Conservation (phyloP, 2,329 filamentous ascomycete genomes). For the Exutisphaerella laricina region DNA sequence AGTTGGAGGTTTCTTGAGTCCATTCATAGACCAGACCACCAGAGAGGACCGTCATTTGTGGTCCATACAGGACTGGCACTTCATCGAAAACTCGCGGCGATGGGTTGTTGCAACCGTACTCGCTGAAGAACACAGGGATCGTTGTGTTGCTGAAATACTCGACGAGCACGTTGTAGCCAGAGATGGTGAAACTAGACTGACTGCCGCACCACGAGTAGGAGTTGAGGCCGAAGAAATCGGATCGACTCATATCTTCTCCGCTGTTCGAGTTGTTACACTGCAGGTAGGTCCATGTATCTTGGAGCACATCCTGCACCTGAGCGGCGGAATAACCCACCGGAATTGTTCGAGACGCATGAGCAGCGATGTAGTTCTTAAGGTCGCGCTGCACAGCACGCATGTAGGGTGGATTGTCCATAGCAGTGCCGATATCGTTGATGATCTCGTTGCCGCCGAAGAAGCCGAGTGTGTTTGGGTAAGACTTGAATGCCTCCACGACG, state of each 20-base stretch:
- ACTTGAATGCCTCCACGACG: conserved; percentile 61
- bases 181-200: conserved; percentile 56
- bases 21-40: conserved; percentile 80
- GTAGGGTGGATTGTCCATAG: conserved; percentile 51
- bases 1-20: conserved; percentile 62
- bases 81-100: conserved; percentile 71
- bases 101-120: conserved; percentile 72
- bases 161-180: conserved; percentile 59
- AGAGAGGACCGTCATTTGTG: conserved; percentile 65
- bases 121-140: conserved; percentile 76
- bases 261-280: conserved; percentile 57
- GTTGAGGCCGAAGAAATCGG: conserved; percentile 74
- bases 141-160: conserved; percentile 59
- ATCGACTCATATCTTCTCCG: conserved; percentile 53
- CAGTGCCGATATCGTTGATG: conserved; percentile 55
- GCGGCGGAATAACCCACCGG: conserved; percentile 67
- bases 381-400: conserved; percentile 60
- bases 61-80: conserved; percentile 64
- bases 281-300: conserved; percentile 72
- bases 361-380: conserved; percentile 61
- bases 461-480: conserved; percentile 59
- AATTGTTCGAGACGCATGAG: conserved; percentile 52
- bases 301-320: conserved; percentile 66
- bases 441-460: conserved; percentile 66
- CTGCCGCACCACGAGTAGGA: conserved; percentile 69